A percentile compares a stretch with the other conserved stretches of the same genome.
Evolutionary conservation across 2,329 filamentous ascomycete genomes (phyloP).

Genomic region (Colletotrichum higginsianum): DNA sequence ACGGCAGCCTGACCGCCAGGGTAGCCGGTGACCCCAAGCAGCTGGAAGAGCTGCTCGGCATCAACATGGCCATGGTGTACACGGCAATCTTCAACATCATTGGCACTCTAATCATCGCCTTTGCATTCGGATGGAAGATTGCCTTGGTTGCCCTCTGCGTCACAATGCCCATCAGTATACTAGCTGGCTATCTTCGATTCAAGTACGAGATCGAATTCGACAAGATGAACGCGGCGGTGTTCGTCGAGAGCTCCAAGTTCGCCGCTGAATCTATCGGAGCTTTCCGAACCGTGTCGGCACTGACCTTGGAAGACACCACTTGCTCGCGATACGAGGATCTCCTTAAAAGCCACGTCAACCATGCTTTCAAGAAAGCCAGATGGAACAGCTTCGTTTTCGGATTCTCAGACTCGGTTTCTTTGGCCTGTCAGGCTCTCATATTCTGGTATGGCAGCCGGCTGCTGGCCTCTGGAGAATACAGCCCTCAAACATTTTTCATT

Average conservation of each 20-base stretch:
- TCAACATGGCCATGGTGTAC: conserved; percentile 74
- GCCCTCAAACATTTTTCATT: conserved; percentile 64
- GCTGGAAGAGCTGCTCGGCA: conserved; percentile 73
- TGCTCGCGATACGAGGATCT: conserved; percentile 72
- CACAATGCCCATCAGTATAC: conserved; percentile 65
- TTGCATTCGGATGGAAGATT: conserved; percentile 84
- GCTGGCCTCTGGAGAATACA: conserved; percentile 65
- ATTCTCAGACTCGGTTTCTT: conserved; percentile 76
- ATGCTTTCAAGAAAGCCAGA: conserved; percentile 73
- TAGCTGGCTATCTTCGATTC: conserved; percentile 66
- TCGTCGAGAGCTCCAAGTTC: conserved; percentile 80
- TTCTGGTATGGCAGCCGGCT: conserved; percentile 78
- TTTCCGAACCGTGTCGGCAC: conserved; percentile 79
- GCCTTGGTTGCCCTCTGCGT: conserved; percentile 77
- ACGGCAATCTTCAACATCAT: conserved; percentile 76
- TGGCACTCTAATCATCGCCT: conserved; percentile 77
- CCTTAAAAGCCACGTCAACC: conserved; percentile 70
- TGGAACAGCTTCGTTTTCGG: conserved; percentile 77
- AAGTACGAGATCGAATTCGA: conserved; percentile 77
- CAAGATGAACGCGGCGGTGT: conserved; percentile 77
- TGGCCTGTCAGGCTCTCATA: conserved; percentile 74
- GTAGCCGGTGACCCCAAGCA: conserved; percentile 71
- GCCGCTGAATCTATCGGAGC: conserved; percentile 82
- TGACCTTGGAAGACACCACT: conserved; percentile 79
- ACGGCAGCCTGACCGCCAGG: conserved; percentile 72